Conservation (phyloP, 2,329 filamentous ascomycete genomes). For the Pyrenochaeta sp. region DNA sequence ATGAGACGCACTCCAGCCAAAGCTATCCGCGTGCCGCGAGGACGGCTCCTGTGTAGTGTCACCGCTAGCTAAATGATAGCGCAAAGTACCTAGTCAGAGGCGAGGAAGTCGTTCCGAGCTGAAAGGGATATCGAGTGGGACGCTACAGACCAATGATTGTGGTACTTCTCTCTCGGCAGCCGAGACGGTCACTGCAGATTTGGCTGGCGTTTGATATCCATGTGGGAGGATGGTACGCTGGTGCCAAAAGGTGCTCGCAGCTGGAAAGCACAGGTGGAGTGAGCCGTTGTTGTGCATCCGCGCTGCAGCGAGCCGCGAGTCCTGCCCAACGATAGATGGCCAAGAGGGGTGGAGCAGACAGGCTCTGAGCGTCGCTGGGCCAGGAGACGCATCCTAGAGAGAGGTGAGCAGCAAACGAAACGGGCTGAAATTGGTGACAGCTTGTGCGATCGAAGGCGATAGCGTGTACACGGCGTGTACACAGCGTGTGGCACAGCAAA, state of each 20-base stretch:
- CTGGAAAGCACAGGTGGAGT: conserved; percentile 24
- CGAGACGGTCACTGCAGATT: conserved; percentile 26
- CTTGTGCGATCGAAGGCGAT: conserved; percentile 12
- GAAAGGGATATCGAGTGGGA: conserved; percentile 11
- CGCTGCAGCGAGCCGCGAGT: conserved; percentile 33
- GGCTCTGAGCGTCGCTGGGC: conserved; percentile 7
- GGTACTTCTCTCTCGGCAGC: conserved; percentile 23
- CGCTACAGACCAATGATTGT: conserved; percentile 17
- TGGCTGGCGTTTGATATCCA: conserved; percentile 25
- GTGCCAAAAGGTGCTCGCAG: conserved; percentile 28
- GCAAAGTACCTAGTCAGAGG: neutral
- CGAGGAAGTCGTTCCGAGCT: conserved; percentile 24
- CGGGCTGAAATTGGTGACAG: conserved; percentile 23
- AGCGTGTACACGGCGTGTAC: neutral
- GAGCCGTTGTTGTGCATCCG: conserved; percentile 31
- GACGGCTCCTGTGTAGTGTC: conserved; percentile 31
- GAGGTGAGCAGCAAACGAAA: conserved; percentile 26
- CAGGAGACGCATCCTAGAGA: conserved; percentile 7
- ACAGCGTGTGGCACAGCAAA: conserved; percentile 32
- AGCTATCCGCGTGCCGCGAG: conserved; percentile 37
- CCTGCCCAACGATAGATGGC: conserved; percentile 29
- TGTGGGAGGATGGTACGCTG: conserved; percentile 29
- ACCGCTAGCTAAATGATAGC: conserved; percentile 25
- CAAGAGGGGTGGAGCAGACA: conserved; percentile 21
- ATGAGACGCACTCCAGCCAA: conserved; percentile 23